A percentile compares a stretch with the other conserved stretches of the same genome.
phyloP scores from a whole-genome alignment of 2,329 filamentous ascomycete genomes.

The Beauveria asiatica region DNA sequence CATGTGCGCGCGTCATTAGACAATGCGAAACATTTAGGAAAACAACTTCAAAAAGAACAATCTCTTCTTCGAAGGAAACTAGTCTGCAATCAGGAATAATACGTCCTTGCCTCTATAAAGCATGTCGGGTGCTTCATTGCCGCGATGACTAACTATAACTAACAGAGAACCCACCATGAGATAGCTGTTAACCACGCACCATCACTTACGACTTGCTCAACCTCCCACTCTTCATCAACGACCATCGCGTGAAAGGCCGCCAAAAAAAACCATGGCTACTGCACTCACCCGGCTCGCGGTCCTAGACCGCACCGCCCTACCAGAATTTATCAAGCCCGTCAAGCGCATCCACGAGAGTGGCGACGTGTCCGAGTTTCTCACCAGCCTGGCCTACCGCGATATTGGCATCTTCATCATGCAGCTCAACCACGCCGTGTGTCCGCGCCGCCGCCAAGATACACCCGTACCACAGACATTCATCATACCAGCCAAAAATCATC shows the following conservation, averaged over 20 bases:
- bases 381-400: conserved; percentile 74
- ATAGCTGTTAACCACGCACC: not conserved
- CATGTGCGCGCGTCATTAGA: not conserved
- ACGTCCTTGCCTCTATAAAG: not conserved
- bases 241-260: not conserved
- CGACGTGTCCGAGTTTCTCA: conserved; percentile 74
- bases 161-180: not conserved
- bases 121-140: not conserved
- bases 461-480: conserved; percentile 31
- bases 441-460: conserved; percentile 41
- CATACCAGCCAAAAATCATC: conserved; percentile 30
- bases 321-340: conserved; percentile 56
- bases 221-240: not conserved
- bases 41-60: not conserved
- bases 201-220: not conserved
- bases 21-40: not conserved
- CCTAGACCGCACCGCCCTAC: conserved; percentile 37
- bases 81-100: not conserved
- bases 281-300: conserved; percentile 29
- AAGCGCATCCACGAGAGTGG: conserved; percentile 81
- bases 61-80: not conserved
- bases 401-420: conserved; percentile 83
- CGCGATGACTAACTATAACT: conserved; percentile 1
- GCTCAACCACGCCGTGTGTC: conserved; percentile 80
- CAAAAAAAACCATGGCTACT: not conserved